A percentile compares a stretch with the other conserved stretches of the same genome.
These are phyloP conservation scores for Centella asiatica DNA, from an alignment of 129 eudicot species.

Conservation along the genomic window DNA sequence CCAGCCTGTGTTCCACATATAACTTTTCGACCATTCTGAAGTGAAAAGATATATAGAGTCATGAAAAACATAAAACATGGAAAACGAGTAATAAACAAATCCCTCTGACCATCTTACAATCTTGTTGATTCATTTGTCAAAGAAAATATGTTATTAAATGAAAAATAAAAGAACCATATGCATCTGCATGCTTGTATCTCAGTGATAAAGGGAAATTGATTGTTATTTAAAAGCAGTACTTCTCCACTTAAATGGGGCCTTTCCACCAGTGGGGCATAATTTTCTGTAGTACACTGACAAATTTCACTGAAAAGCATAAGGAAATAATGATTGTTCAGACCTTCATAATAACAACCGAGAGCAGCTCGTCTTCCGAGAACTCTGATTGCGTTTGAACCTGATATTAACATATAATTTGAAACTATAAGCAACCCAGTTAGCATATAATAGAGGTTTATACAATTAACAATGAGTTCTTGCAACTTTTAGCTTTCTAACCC, in stretches of 20 bases:
- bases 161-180: too few species aligned
- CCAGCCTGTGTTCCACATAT: slow-evolving; percentile 93
- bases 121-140: too few species aligned
- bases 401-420: slow-evolving; percentile 7
- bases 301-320: background rate
- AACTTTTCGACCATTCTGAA: slow-evolving; percentile 89
- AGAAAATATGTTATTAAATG: too few species aligned
- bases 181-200: too few species aligned
- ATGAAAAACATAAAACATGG: background rate
- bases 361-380: slow-evolving; percentile 93
- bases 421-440: background rate
- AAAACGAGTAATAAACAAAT: background rate
- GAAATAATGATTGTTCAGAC: slow-evolving; percentile 17
- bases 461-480: background rate
- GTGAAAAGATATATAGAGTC: background rate
- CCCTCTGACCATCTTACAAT: background rate
- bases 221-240: too few species aligned
- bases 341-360: slow-evolving; percentile 93
- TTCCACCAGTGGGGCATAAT: background rate
- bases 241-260: background rate
- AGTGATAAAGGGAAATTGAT: too few species aligned
- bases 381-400: slow-evolving; percentile 95
- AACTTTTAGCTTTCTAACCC: background rate
- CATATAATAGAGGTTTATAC: background rate
- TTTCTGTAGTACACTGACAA: background rate